A percentile compares a stretch with the other conserved stretches of the same genome.
These are phyloP conservation scores for Benincasa hispida DNA, from an alignment of 306 rosid species.

Conservation along the genomic window DNA sequence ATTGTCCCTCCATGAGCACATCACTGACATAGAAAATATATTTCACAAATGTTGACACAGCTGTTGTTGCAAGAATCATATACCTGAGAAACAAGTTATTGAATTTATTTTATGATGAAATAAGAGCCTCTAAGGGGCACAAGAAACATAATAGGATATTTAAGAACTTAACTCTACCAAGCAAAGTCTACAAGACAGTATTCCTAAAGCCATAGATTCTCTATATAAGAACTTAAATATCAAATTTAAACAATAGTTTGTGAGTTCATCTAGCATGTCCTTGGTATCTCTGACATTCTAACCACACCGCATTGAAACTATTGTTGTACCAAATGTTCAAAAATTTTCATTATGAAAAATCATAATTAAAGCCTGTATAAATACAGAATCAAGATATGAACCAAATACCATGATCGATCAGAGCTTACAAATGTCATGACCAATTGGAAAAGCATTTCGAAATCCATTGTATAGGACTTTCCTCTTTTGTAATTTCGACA, in stretches of 20 bases:
- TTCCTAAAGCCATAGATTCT: neutral
- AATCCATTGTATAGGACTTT: neutral
- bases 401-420: neutral
- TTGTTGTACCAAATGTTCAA: neutral
- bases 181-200: neutral
- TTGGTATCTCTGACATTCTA: neutral
- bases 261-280: neutral
- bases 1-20: constrained; percentile 96
- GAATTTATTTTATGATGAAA: neutral
- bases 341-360: neutral
- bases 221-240: neutral
- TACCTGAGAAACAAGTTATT: constrained; percentile 50
- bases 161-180: neutral
- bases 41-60: constrained; percentile 75
- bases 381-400: neutral
- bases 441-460: neutral
- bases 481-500: neutral
- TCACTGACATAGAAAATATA: constrained; percentile 84
- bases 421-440: neutral
- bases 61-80: constrained; percentile 97
- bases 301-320: neutral
- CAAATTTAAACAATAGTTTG: neutral
- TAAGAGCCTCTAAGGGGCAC: neutral
- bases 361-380: neutral
- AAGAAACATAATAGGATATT: neutral